Percentiles rank a stretch among this genome's conserved stretches.
phyloP scores from a whole-genome alignment of 768 basidiomycete species.

The Myochromella boudieri region DNA sequence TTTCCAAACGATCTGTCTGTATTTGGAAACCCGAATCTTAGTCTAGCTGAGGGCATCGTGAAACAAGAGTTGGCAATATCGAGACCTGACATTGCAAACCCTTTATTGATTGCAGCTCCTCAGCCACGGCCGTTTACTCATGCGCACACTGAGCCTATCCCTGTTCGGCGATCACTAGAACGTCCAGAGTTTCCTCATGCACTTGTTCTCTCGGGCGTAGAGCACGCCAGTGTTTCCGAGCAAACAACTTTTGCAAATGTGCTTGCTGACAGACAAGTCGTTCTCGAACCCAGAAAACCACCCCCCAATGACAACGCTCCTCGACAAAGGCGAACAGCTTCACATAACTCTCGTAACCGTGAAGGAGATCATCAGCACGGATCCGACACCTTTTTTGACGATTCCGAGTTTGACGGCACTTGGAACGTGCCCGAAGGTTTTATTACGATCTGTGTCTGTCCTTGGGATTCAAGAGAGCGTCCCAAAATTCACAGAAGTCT shows the following conservation, averaged over 20 bases:
- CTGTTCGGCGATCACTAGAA: slow-evolving; percentile 11
- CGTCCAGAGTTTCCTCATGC: slow-evolving; percentile 49
- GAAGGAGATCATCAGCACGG: neutral
- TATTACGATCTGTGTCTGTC: slow-evolving; percentile 72
- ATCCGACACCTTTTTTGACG: slow-evolving; percentile 19
- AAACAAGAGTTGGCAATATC: too few relatives aligned
- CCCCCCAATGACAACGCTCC: slow-evolving; percentile 12
- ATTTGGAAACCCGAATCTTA: slow-evolving; percentile 1
- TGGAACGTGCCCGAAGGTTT: slow-evolving; percentile 70
- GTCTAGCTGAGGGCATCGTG: too few relatives aligned
- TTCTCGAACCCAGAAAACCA: slow-evolving; percentile 34
- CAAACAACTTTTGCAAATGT: slow-evolving; percentile 60
- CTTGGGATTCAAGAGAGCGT: slow-evolving; percentile 59
- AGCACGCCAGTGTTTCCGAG: slow-evolving; percentile 50
- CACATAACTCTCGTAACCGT: neutral
- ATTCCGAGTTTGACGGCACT: slow-evolving; percentile 34
- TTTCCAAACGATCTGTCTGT: slow-evolving; percentile 32
- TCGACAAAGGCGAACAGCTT: neutral
- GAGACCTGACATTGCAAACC: too few relatives aligned
- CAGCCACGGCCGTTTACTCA: slow-evolving; percentile 24
- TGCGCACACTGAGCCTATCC: slow-evolving; percentile 34
- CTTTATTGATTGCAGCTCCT: slow-evolving; percentile 14
- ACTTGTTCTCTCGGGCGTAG: slow-evolving; percentile 71
- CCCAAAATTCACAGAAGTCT: slow-evolving; percentile 65
- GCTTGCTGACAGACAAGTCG: slow-evolving; percentile 49